These are phyloP conservation scores for Naganishia albida DNA, from an alignment of 1,284 basidiomycete species.

Conservation along the genomic window DNA sequence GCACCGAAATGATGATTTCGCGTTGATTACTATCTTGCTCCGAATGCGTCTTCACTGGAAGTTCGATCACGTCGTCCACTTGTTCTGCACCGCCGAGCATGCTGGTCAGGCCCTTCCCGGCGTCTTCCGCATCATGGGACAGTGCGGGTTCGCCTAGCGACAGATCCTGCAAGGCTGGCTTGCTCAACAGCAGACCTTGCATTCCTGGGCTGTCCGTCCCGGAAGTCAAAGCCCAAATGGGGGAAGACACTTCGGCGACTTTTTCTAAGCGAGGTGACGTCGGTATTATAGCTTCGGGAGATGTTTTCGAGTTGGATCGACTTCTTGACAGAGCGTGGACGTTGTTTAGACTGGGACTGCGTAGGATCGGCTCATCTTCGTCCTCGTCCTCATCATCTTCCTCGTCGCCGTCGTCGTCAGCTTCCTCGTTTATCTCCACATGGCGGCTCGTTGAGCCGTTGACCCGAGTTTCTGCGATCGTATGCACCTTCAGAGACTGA, in stretches of 20 bases:
- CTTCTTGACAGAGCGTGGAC: constrained; percentile 6
- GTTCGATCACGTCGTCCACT: constrained; percentile 26
- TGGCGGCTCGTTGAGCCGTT: constrained; percentile 13
- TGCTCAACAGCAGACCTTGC: constrained; percentile 27
- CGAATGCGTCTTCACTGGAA: not conserved
- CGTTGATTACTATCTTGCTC: constrained; percentile 23
- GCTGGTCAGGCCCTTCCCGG: no score
- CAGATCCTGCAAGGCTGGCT: constrained; percentile 33
- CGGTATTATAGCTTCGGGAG: constrained; percentile 38
- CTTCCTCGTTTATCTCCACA: constrained; percentile 33
- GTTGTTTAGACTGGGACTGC: not conserved
- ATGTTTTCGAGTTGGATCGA: constrained; percentile 10
- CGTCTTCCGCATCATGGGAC: constrained; percentile 35
- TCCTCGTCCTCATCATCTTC: constrained; percentile 28
- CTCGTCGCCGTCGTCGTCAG: constrained; percentile 41
- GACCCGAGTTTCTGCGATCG: constrained; percentile 13
- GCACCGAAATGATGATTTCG: constrained; percentile 77
- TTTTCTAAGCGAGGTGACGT: constrained; percentile 43
- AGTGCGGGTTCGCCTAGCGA: constrained; percentile 42
- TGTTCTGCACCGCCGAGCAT: not conserved
- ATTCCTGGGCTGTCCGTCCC: constrained; percentile 34
- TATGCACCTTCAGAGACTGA: constrained; percentile 9
- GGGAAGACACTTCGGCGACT: constrained; percentile 43
- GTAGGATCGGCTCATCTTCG: not conserved
- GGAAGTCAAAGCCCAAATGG: constrained; percentile 51